Conservation (phyloP, 1,284 basidiomycete species). For the Ganoderma lingzhi region DNA sequence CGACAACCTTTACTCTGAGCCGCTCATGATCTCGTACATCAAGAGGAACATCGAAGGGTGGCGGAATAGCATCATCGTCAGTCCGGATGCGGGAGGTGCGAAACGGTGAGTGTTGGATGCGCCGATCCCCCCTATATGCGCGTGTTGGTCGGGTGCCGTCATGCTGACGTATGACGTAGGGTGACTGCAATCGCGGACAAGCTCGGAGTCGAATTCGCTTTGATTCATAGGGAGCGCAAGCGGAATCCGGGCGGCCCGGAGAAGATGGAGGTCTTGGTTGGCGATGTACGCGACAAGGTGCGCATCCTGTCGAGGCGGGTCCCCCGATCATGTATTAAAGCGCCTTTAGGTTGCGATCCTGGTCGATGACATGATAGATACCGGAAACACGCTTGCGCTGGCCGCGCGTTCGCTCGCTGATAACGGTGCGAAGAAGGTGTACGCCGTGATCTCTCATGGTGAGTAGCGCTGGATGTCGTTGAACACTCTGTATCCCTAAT, state of each 20-base stretch:
- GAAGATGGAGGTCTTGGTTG: constrained; percentile 94
- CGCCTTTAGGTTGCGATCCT: constrained; percentile 82
- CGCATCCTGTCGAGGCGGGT: constrained; percentile 9
- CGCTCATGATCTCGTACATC: constrained; percentile 90
- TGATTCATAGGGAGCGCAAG: constrained; percentile 93
- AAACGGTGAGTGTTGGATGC: constrained; percentile 76
- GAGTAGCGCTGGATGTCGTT: constrained; percentile 34
- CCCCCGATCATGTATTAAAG: background rate
- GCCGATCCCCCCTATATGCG: constrained; percentile 10
- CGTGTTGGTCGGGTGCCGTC: constrained; percentile 15
- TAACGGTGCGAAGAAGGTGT: constrained; percentile 88
- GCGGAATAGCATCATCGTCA: constrained; percentile 93
- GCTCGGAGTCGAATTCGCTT: constrained; percentile 94
- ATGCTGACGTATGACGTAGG: constrained; percentile 50
- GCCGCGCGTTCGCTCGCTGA: constrained; percentile 89
- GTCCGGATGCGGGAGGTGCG: constrained; percentile 97
- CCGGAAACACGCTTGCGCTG: constrained; percentile 87
- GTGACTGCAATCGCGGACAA: constrained; percentile 96
- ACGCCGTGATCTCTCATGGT: constrained; percentile 95
- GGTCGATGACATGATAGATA: constrained; percentile 99
- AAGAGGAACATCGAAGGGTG: constrained; percentile 89
- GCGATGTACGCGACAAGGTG: constrained; percentile 94
- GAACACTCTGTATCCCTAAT: constrained; percentile 14
- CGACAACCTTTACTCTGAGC: constrained; percentile 94
- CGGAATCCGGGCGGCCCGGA: constrained; percentile 65